Conservation (phyloP, 306 rosid species). For the Fragaria iinumae region DNA sequence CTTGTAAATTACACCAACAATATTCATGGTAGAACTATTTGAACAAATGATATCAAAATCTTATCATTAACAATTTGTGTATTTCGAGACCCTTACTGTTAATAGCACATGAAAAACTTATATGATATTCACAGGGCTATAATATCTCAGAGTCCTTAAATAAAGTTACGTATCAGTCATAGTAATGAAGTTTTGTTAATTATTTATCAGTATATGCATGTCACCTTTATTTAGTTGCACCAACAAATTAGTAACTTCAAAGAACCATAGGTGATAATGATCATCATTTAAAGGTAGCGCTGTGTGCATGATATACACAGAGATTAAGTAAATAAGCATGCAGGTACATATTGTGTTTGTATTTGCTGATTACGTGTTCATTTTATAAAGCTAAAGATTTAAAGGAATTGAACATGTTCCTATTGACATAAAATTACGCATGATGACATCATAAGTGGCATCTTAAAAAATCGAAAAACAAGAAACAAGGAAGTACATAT, state of each 20-base stretch:
- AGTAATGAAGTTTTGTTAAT: neutral
- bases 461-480: neutral
- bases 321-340: neutral
- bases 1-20: neutral
- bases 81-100: neutral
- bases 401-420: constrained; percentile 1
- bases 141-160: neutral
- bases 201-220: neutral
- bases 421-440: neutral
- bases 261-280: neutral
- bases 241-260: neutral
- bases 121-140: neutral
- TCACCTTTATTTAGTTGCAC: neutral
- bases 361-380: neutral
- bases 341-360: neutral
- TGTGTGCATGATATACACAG: neutral
- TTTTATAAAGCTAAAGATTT: neutral
- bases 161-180: neutral
- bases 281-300: neutral
- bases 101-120: neutral
- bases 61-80: neutral
- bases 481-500: neutral
- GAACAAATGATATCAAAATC: neutral
- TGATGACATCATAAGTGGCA: neutral
- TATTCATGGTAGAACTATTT: neutral